Evolutionary conservation across 1,284 basidiomycete genomes (phyloP), one percentile per base, ranked within the genome.

Genomic region (Microstroma glucosiphilum): DNA sequence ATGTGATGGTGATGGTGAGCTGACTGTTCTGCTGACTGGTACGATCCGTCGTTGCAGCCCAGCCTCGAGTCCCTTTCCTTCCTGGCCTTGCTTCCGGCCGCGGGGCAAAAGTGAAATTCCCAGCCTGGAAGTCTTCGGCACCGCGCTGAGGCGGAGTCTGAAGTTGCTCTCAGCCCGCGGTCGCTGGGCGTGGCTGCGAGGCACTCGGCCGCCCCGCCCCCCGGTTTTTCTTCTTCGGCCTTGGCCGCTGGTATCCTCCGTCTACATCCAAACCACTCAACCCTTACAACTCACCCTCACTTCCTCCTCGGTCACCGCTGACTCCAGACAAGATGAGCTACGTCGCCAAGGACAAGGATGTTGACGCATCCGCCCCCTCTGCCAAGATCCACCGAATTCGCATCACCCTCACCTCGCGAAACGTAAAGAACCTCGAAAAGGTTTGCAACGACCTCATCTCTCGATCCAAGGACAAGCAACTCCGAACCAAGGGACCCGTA

Each of bases 381-480:
- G 88, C 90, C 80, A 94, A 97, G 84, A 87, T 92, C 82, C 96
- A 98, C 88, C 96, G 96, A 86, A 99, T 99, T 83, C 86, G 96
- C 75, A 99, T 99, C 85, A 98, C 96, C 74, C 85, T 99, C 81
- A 97, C 96, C 70, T 92, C 89, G 83, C 89, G 90, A 83, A 97
- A 97, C 82, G 92, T 98, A 83, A 89, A 87, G 85, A 96, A 92
- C 86, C 85, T 98, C 80, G 96, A 99, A 85, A 98, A 97, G 85
- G 94, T 98, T 87, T 96, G 91, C 76, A 83, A 83, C 69, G 96
- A 98, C 83, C 86, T 99, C 80, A 90, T 99, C 83, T 92, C 92
- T 86, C 89, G 96, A 71, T 94, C 96, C 77, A 98, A 98, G 86
- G 96, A 98, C 87, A 94, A 96, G 86, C 91, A 97, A 83, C 91